Evolutionary conservation across 768 basidiomycete species (phyloP).

Genomic region (Pisolithus sp.): DNA sequence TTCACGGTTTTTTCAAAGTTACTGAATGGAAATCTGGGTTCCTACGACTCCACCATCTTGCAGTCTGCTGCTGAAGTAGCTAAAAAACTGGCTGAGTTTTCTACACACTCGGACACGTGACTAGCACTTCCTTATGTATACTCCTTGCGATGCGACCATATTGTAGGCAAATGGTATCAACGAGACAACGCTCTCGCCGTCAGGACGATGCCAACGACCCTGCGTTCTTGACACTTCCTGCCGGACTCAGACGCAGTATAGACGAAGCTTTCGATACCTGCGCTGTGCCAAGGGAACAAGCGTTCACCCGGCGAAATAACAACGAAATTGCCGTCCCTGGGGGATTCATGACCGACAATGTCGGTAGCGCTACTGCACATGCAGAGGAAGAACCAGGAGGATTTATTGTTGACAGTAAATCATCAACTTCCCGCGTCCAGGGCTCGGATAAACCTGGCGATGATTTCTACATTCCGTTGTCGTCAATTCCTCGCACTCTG

Average conservation of each 20-base stretch:
- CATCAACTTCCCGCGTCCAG: conserved; percentile 3
- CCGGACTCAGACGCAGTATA: conserved; percentile 37
- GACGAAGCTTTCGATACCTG: conserved; percentile 44
- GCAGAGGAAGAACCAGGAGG: conserved; percentile 21
- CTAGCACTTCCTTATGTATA: conserved; percentile 3
- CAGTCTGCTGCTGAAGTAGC: conserved; percentile 47
- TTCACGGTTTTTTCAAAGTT: conserved; percentile 44
- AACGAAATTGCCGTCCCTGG: conserved; percentile 16
- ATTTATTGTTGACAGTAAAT: conserved; percentile 21
- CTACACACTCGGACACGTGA: neutral
- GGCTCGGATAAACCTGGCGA: neutral
- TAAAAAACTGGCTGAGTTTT: conserved; percentile 32
- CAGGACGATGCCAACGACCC: conserved; percentile 9
- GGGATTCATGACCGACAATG: conserved; percentile 30
- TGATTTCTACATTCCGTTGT: conserved; percentile 41
- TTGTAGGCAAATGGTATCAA: neutral
- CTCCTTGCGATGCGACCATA: neutral
- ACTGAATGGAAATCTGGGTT: conserved; percentile 36
- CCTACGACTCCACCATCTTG: conserved; percentile 34
- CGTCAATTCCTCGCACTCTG: conserved; percentile 55
- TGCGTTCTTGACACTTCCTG: conserved; percentile 38
- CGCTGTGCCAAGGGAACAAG: conserved; percentile 1
- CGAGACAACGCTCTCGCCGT: neutral
- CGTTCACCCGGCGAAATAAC: neutral
- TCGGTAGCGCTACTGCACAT: conserved; percentile 8